Evolutionary conservation across 768 basidiomycete species (phyloP), one percentile per base, ranked within the genome.

Genomic region (Podaxis rugospora): DNA sequence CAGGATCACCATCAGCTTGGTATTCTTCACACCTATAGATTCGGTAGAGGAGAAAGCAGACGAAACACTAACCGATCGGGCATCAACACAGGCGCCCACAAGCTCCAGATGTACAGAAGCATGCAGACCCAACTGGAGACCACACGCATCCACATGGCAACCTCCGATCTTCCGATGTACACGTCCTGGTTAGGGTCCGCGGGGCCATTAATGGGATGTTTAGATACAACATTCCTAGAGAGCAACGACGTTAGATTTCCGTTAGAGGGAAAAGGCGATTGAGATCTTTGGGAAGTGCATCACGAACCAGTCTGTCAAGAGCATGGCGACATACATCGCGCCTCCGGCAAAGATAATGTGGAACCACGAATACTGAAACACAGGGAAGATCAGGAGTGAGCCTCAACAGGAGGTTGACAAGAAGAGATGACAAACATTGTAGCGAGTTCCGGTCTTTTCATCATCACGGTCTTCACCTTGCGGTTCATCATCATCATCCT

Each of bases 111-210:
- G 68, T 93, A 96, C 62, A 94, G 73, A 44, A 88, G 59, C 75
- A 93, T 88, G 72, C 93, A 98, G 25, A 96, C 82, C 96, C 96
- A 99, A 64, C 92, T 92, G 32, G 93, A 95, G 50, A 98, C 91
- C 35, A 98, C 84, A 3, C 97, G 81, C 93, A 98, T 98, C 97
- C 97, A 99, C 96, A 99, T 98, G 2, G 97, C 95, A 7, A 91
- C 89, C 71, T 95, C 92, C 4, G 93, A 95, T 39, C 95, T 87
- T 16, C 97, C 97, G 51, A 98, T 98, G 72, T 93, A 92, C 40
- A 98, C 88, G 63, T 90, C 85, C 46, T 83, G 76, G 57, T 84
- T 80, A n/a, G 85, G 81, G 62, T 85, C 80, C 0, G 69, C 70
- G 47, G 79, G 72, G 6, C 78, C 78, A 40, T 71, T 72, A 13